Conservation (phyloP, 2,329 filamentous ascomycete genomes). For the Trichoderma asperellum region DNA sequence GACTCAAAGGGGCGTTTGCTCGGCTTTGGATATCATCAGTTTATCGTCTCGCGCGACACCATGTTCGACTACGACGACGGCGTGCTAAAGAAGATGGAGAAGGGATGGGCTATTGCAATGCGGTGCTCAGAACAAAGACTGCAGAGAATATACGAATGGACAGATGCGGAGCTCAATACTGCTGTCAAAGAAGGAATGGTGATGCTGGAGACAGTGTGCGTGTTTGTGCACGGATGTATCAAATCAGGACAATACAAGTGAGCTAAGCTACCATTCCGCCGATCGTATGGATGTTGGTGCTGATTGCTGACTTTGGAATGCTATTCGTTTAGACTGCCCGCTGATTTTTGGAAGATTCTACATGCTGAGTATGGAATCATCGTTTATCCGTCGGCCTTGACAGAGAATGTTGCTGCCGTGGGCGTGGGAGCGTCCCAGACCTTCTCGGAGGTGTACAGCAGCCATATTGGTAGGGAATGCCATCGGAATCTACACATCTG, state of each 20-base stretch:
- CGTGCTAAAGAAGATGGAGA: conserved; percentile 43
- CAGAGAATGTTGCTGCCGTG: conserved; percentile 41
- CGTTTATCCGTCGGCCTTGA: conserved; percentile 47
- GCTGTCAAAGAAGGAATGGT: conserved; percentile 42
- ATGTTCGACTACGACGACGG: conserved; percentile 37
- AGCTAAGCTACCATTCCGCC: conserved; percentile 3
- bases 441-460: conserved; percentile 45
- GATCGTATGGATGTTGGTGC: too few relatives aligned
- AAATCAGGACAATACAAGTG: conserved; percentile 46
- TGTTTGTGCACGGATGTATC: conserved; percentile 47
- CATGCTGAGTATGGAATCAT: conserved; percentile 47
- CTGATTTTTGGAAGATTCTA: conserved; percentile 46
- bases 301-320: neutral
- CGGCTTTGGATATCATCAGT: neutral
- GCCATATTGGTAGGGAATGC: conserved; percentile 42
- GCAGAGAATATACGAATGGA: conserved; percentile 39
- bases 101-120: conserved; percentile 47
- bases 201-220: conserved; percentile 46
- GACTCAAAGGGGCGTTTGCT: neutral
- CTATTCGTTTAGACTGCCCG: conserved; percentile 39
- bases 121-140: conserved; percentile 43
- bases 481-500: neutral
- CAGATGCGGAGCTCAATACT: conserved; percentile 41
- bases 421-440: conserved; percentile 42
- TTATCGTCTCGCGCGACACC: neutral